These are phyloP conservation scores for Teratosphaeria pseudoeucalypti DNA, from an alignment of 2,329 filamentous ascomycete species.

Conservation along the genomic window DNA sequence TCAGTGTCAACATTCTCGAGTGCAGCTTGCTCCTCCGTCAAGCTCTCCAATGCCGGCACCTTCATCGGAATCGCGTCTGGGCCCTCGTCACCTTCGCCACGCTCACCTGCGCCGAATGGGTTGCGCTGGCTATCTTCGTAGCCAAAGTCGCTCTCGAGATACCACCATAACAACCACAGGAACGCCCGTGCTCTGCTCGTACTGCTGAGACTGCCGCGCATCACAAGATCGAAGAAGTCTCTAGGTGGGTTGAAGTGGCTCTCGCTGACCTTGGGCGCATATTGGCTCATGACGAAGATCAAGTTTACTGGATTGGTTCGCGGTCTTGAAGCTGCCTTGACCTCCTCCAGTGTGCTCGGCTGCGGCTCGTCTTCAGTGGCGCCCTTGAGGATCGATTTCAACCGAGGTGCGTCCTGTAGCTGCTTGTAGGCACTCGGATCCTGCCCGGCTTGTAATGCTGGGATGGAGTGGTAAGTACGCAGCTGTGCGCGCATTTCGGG, in stretches of 20 bases:
- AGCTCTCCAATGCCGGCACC: slow-evolving; percentile 55
- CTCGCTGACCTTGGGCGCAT: slow-evolving; percentile 84
- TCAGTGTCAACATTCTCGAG: slow-evolving; percentile 65
- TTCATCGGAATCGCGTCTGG: slow-evolving; percentile 39
- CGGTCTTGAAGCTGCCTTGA: slow-evolving; percentile 58
- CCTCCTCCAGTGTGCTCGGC: slow-evolving; percentile 71
- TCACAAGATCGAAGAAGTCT: slow-evolving; percentile 95
- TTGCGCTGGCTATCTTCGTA: slow-evolving; percentile 80
- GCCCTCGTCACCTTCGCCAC: slow-evolving; percentile 32
- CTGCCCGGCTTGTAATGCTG: slow-evolving; percentile 86
- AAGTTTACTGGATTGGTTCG: slow-evolving; percentile 95
- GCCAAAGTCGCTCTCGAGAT: slow-evolving; percentile 90
- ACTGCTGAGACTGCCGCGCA: slow-evolving; percentile 77
- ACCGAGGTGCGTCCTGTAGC: slow-evolving; percentile 84
- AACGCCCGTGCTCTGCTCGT: slow-evolving; percentile 77
- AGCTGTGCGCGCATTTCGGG: slow-evolving; percentile 98
- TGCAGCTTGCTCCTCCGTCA: slow-evolving; percentile 56
- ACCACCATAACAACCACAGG: slow-evolving; percentile 98
- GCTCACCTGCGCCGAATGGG: slow-evolving; percentile 62
- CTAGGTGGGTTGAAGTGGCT: slow-evolving; percentile 74
- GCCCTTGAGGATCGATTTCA: slow-evolving; percentile 96
- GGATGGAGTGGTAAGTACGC: slow-evolving; percentile 95
- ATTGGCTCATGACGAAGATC: slow-evolving; percentile 86
- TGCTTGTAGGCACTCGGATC: slow-evolving; percentile 97
- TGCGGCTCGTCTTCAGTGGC: slow-evolving; percentile 86